Base-by-base conservation (phyloP, 106 monocot genomes). In the Phalaenopsis aphrodite region DNA sequence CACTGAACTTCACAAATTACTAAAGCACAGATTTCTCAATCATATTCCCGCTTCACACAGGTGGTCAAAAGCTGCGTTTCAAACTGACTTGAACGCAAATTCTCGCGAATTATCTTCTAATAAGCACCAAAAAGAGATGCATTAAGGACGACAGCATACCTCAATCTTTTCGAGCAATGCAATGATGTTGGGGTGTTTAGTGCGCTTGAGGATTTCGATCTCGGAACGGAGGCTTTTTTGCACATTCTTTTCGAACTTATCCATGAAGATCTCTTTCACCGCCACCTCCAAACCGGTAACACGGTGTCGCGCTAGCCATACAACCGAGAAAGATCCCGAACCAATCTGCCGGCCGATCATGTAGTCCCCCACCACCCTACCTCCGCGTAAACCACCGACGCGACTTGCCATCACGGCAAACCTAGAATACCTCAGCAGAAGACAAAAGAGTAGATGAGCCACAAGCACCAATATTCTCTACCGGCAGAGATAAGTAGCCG, bases 211-310 rank as follows among this genome's bases (percentile, higher is more conserved):
- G 56, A 97, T 92, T 52, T 45, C 83, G 77, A 94, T 92, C 86
- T 97, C 96, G 46, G 90, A 94, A 61, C 92, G 81, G 38, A 97
- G 86, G 80, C 90, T 97, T 4, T 97, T 92, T 80, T 84, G 87
- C n/a, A 97, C 88, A 90, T 97, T 97, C 86, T 85, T 86, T 83
- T 83, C 84, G 16, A 97, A 79, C 46, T 79, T 81, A 3, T 92
- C 92, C 85, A 97, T 86, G 56, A 76, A 55, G 87, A 97, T 94
- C 87, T 97, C 96, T 86, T 97, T 97, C 23, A 97, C 87, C 3
- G 96, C 96, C 9, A 94, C 90, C 82, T 94, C 94, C 37, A 80
- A 84, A 21, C 93, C 90, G 37, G 52, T 68, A 14, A 85, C 72
- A n/a, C 93, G 88, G 82, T 93, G 91, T 75, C 87, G 82, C 41